phyloP scores from a whole-genome alignment of 2,329 filamentous ascomycete genomes.

The Spiromastix sp. region DNA sequence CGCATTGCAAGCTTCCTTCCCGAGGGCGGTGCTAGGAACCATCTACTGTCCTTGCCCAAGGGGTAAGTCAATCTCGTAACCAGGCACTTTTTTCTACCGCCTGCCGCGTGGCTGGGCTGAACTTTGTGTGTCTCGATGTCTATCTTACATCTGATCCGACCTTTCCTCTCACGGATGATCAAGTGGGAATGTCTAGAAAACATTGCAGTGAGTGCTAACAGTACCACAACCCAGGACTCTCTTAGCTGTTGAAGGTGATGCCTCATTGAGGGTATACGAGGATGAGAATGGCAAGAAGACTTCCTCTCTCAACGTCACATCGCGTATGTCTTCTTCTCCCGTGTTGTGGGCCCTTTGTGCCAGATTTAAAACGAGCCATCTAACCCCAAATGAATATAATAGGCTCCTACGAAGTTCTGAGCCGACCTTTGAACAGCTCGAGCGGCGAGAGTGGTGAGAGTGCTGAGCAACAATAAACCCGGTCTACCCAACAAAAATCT shows the following conservation, averaged over 20 bases:
- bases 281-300: conserved; percentile 58
- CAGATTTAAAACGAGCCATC: no score
- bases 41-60: conserved; percentile 64
- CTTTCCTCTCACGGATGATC: not conserved
- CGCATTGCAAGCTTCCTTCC: conserved; percentile 59
- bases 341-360: no score
- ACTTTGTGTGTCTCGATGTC: no score
- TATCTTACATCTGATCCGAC: not conserved
- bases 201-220: no score
- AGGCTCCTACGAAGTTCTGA: no score
- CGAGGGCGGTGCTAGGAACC: conserved; percentile 60
- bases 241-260: conserved; percentile 77
- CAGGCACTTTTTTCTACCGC: no score
- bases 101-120: no score
- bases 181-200: not conserved
- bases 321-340: conserved; percentile 55
- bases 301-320: conserved; percentile 57
- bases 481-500: not conserved
- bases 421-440: no score
- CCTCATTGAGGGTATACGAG: conserved; percentile 55
- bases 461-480: not conserved
- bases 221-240: no score
- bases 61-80: conserved; percentile 55
- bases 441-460: not conserved
- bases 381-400: no score